Base-by-base conservation (phyloP, 768 basidiomycete genomes). In the Tulasnella sp. region DNA sequence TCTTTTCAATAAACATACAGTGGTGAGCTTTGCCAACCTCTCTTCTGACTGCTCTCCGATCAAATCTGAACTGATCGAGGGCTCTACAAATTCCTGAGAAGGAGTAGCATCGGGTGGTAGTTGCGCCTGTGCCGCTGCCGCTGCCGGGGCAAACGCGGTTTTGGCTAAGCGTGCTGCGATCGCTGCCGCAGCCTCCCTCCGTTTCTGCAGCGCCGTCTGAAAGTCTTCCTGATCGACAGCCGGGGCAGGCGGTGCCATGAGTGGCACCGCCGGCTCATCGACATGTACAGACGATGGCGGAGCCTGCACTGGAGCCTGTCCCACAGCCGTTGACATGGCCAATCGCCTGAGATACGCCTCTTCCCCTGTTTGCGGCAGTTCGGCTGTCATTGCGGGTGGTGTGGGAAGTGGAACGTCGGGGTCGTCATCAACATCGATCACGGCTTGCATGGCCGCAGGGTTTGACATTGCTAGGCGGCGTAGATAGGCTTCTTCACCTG, bases 401-500 rank as follows among this genome's bases (percentile, higher is more conserved):
- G 53, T 55, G n/a, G 53, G 53, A 22, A 38, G 53, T 11, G 53
- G 53, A 2, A 58, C 43, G 27, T 58, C 46, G 5, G 46, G 46
- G n/a, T 19, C 44, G 22, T 31, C 43, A 24, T 58, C 56, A 7
- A 48, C 24, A 25, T 58, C 44, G 17, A 30, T 17, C 21, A 22
- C 19, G 3, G 27, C 25, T 30, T 19, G 22, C 10, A 45, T 31
- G 2, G 46, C 1, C 7, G 22, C 42, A n/a, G 51, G 51, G 19
- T 42, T 45, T 4, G 54, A 55, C 78, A 85, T 75, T 2, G 79
- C 80, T 15, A 83, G 66, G 21, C 81, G 78, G 24, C 80, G 76
- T 25, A 82, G 74, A 65, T 84, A 84, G 0, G 79, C 84, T 62
- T 86, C 84, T 62, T 87, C 85, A 24, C 82, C 85, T 0, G 79